Percentiles rank a stretch among this genome's conserved stretches.
phyloP scores from a whole-genome alignment of 352 stramenopile genomes.

The Globisporangium nodosum region DNA sequence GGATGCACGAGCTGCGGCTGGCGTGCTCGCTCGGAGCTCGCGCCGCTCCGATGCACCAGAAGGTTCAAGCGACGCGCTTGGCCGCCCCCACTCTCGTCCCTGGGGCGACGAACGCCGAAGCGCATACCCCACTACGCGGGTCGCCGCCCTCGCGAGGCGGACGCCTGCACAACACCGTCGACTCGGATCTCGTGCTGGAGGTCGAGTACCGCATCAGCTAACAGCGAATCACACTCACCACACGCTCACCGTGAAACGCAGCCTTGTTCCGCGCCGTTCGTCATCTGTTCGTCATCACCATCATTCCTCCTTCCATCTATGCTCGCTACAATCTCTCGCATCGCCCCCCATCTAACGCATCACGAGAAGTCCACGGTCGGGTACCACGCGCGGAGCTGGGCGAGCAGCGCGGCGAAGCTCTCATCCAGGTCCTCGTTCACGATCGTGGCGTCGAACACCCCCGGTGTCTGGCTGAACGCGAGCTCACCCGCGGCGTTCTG shows the following conservation, averaged over 20 bases:
- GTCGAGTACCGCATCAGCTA: conserved; percentile 34
- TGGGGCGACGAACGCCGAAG: background rate
- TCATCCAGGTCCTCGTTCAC: conserved; percentile 87
- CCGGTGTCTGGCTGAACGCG: conserved; percentile 78
- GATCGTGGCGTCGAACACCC: conserved; percentile 87
- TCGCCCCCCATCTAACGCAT: background rate
- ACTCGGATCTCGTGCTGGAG: conserved; percentile 23
- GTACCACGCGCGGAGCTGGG: conserved; percentile 75
- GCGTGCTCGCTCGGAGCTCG: conserved; percentile 11
- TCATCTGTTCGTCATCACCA: background rate
- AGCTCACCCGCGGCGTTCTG: conserved; percentile 93
- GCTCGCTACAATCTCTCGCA: background rate
- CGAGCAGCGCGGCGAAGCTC: conserved; percentile 65
- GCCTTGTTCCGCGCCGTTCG: background rate
- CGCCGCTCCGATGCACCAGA: conserved; percentile 4
- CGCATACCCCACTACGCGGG: background rate
- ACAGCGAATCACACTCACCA: background rate
- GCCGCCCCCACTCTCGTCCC: background rate
- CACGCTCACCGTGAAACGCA: background rate
- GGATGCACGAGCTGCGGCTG: conserved; percentile 32
- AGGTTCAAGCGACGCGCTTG: background rate
- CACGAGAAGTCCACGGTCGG: conserved; percentile 52
- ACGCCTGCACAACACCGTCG: conserved; percentile 1
- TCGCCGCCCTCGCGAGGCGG: no score
- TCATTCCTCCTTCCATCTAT: background rate